Percentiles rank a stretch among this genome's conserved stretches.
These are phyloP conservation scores for Paecilomyces sp. DNA, from an alignment of 2,329 filamentous ascomycete species.

Conservation along the genomic window DNA sequence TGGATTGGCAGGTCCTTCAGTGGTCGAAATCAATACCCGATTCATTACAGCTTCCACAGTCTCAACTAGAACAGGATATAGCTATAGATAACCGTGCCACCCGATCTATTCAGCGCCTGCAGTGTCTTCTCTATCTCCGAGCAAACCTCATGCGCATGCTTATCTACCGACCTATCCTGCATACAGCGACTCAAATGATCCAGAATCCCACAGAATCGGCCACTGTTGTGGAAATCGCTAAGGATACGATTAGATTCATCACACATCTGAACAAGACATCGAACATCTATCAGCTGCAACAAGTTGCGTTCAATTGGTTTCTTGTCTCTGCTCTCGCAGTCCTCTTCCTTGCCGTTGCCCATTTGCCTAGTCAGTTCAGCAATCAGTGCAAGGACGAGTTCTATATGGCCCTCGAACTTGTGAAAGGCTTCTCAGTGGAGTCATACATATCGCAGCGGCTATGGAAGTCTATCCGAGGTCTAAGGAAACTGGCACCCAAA, in stretches of 20 bases:
- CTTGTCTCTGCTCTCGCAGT: slow-evolving; percentile 56
- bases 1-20: slow-evolving; percentile 74
- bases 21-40: slow-evolving; percentile 71
- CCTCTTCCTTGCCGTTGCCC: slow-evolving; percentile 56
- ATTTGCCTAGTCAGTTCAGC: slow-evolving; percentile 54
- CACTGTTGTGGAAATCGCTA: slow-evolving; percentile 56
- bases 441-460: slow-evolving; percentile 55
- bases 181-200: slow-evolving; percentile 74
- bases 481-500: slow-evolving; percentile 55
- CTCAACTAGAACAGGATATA: slow-evolving; percentile 36
- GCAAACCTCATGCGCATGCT: slow-evolving; percentile 84
- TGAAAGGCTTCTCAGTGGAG: slow-evolving; percentile 53
- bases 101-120: slow-evolving; percentile 64
- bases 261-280: slow-evolving; percentile 54
- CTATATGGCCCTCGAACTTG: slow-evolving; percentile 57
- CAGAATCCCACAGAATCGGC: slow-evolving; percentile 65
- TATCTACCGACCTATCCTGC: slow-evolving; percentile 78
- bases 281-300: slow-evolving; percentile 55
- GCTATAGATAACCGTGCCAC: slow-evolving; percentile 37
- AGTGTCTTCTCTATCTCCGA: slow-evolving; percentile 78
- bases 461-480: slow-evolving; percentile 55
- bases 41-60: slow-evolving; percentile 53
- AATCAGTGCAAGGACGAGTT: slow-evolving; percentile 54
- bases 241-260: slow-evolving; percentile 56
- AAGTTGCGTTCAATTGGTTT: slow-evolving; percentile 60